Conservation (phyloP, 352 stramenopile species). For the Phytophthora macrochlamydospora region DNA sequence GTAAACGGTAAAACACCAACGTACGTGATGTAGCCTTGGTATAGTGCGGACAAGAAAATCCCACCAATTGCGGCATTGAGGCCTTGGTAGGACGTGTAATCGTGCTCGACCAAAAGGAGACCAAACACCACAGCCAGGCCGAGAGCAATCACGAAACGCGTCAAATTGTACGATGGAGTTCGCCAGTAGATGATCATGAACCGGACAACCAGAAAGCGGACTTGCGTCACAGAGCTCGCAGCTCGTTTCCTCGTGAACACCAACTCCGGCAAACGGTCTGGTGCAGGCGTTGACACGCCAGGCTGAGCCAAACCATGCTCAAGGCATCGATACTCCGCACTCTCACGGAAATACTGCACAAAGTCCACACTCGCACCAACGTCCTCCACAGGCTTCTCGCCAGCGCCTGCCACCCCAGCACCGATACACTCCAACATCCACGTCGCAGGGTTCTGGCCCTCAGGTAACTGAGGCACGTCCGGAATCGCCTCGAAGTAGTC, state of each 20-base stretch:
- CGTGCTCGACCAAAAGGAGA: conserved; percentile 21
- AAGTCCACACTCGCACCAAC: conserved; percentile 6
- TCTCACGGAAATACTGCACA: conserved; percentile 1
- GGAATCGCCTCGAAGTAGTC: not conserved
- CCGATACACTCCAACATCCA: conserved; percentile 1
- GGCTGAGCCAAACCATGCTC: conserved; percentile 10
- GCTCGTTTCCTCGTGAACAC: conserved; percentile 36
- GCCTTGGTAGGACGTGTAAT: conserved; percentile 27
- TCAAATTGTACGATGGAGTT: conserved; percentile 16
- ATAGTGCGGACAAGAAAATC: conserved; percentile 75
- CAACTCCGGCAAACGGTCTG: conserved; percentile 7
- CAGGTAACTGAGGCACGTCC: not conserved
- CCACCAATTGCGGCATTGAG: conserved; percentile 47
- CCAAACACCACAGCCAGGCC: conserved; percentile 32
- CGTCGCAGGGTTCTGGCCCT: not conserved
- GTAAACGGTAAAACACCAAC: conserved; percentile 68
- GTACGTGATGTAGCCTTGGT: conserved; percentile 67
- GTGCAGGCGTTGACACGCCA: conserved; percentile 13
- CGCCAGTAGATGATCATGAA: conserved; percentile 23
- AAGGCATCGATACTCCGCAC: not conserved
- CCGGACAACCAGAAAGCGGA: conserved; percentile 32
- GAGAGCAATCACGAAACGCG: conserved; percentile 6
- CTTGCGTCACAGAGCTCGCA: conserved; percentile 14
- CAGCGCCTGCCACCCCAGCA: conserved; percentile 13
- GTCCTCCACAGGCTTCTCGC: conserved; percentile 4